phyloP scores from a whole-genome alignment of 495 filamentous ascomycete genomes.

The Haplographium delicatum region DNA sequence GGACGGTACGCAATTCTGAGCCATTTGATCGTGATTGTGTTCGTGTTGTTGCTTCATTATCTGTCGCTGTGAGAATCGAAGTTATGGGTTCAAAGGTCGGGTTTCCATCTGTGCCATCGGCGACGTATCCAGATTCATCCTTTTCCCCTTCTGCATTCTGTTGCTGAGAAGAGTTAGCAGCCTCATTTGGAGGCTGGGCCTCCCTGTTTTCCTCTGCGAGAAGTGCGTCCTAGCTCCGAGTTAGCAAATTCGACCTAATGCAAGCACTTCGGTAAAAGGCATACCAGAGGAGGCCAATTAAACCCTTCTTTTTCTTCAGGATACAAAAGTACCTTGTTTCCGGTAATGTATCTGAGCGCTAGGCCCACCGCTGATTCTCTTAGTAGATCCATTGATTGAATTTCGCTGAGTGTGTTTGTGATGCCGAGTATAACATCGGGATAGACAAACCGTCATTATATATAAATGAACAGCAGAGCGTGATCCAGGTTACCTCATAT shows the following conservation, averaged over 20 bases:
- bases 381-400: conserved; percentile 32
- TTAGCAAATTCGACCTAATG: no score
- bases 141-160: conserved; percentile 11
- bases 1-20: not conserved
- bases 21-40: not conserved
- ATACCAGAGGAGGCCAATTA: conserved; percentile 29
- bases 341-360: conserved; percentile 40
- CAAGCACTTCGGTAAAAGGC: not conserved
- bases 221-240: conserved; percentile 31
- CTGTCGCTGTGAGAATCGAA: conserved; percentile 4
- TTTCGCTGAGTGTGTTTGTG: no score
- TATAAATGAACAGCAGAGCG: no score
- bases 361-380: conserved; percentile 49
- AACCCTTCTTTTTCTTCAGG: conserved; percentile 49
- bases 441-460: no score
- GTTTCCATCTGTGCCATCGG: no score
- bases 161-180: no score
- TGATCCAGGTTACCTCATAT: no score
- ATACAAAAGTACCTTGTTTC: conserved; percentile 44
- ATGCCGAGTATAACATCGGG: no score
- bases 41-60: conserved; percentile 2
- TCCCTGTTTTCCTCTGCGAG: conserved; percentile 1
- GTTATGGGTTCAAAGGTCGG: conserved; percentile 4
- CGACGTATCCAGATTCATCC: conserved; percentile 3
- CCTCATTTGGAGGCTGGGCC: no score